Evolutionary conservation across 2,329 filamentous ascomycete species (phyloP).

Genomic region (Scedosporium apiospermum): DNA sequence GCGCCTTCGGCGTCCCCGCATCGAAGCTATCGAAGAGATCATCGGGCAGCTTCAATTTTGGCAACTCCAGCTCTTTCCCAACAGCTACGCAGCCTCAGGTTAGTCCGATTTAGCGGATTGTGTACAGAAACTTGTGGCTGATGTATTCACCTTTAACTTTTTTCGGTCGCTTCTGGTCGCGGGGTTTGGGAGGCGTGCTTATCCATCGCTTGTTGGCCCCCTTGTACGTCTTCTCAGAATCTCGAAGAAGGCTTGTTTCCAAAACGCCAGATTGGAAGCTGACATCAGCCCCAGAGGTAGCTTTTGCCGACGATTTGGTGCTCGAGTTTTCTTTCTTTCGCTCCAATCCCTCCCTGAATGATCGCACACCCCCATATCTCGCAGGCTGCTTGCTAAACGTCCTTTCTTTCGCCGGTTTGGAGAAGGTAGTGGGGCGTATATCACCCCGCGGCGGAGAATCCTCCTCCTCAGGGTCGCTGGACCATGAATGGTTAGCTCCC

Average conservation of each 20-base stretch:
- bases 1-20: background rate
- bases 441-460: constrained; percentile 2
- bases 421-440: background rate
- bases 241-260: background rate
- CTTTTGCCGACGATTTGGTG: background rate
- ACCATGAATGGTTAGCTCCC: background rate
- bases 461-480: background rate
- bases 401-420: background rate
- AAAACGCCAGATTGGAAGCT: background rate
- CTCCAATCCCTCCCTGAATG: background rate
- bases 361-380: background rate
- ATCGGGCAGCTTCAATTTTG: background rate
- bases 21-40: background rate
- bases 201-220: background rate
- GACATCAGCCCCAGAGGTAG: background rate
- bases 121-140: too few species aligned
- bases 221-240: background rate
- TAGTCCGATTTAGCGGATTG: background rate
- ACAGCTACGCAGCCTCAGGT: constrained; percentile 1
- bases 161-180: background rate
- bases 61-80: constrained; percentile 1
- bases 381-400: background rate
- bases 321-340: background rate
- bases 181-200: background rate
- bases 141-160: background rate